Base-by-base conservation (phyloP, 2,329 filamentous ascomycete genomes). In the Helotiales sp. region DNA sequence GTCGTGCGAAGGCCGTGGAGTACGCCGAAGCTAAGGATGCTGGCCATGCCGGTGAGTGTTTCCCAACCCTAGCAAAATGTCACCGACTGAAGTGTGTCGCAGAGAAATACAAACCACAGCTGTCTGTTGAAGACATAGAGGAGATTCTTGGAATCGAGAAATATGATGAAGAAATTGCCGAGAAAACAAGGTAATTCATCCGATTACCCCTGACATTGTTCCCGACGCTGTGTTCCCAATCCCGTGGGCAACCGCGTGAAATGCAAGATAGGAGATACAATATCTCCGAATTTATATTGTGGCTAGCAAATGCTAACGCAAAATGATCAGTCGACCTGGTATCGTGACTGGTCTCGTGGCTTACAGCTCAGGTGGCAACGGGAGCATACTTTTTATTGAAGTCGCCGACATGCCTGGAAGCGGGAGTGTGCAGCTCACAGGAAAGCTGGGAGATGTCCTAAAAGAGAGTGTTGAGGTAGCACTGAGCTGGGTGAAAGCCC, bases 401-500 rank as follows among this genome's bases (percentile, higher is more conserved):
- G 93, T 97, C 52, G 93, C 95, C 11, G 94, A 97, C 77, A 98
- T 98, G 93, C 96, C 96, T 0, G 96, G 96, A 50, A 90, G 88
- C 65, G 96, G 96, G 37, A 90, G 91, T 62, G 93, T 99, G 40
- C 96, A 98, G 80, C 88, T 99, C 28, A 99, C 96, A 0, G 96
- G 96, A 69, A 98, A 97, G 79, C 88, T 99, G 6, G 96, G 96
- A 70, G 94, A 97, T 74, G 96, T 99, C 32, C 88, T 99, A 67
- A 98, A 98, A 80, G 96, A 99, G 80, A 95, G 91, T 70, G 96
- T 98, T 49, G 95, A 98, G 79, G 96, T 99, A 22, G 96, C 96
- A 11, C 85, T 98, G 37, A 95, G 91, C 17, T 99, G 96, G 96
- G 96, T 99, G 61, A 97, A 97, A 80, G 92, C 93, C 3, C 95